A percentile compares a stretch with the other conserved stretches of the same genome.
Conservation (phyloP, 805 yeast genomes). For the Maudiozyma pseudohumilis region DNA sequence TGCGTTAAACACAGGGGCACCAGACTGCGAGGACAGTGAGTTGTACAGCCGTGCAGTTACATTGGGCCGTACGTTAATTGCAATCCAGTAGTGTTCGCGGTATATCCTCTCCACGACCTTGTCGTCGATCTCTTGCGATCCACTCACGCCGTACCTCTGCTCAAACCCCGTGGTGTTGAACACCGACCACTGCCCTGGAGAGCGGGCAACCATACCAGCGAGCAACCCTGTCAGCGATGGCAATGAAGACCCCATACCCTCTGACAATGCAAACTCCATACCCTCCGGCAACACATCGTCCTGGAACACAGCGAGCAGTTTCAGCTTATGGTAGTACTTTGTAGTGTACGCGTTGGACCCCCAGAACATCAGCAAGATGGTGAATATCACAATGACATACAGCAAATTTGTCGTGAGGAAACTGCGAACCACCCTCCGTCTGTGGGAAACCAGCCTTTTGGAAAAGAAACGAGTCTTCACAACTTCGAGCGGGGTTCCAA, state of each 20-base stretch:
- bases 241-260: not conserved
- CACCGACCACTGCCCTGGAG: slow-evolving; percentile 26
- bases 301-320: slow-evolving; percentile 2
- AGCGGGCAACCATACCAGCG: slow-evolving; percentile 1
- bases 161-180: slow-evolving; percentile 20
- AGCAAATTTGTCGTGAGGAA: not conserved
- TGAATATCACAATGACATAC: not conserved
- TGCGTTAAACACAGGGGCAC: slow-evolving; percentile 14
- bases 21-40: slow-evolving; percentile 16
- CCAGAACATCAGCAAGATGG: slow-evolving; percentile 1
- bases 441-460: not conserved
- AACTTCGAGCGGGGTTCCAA: not conserved
- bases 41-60: slow-evolving; percentile 31
- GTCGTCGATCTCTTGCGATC: slow-evolving; percentile 19
- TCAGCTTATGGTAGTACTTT: slow-evolving; percentile 1
- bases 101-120: slow-evolving; percentile 39
- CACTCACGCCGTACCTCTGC: slow-evolving; percentile 4
- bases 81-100: slow-evolving; percentile 53
- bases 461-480: not conserved
- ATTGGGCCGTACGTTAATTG: slow-evolving; percentile 42
- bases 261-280: too few relatives aligned
- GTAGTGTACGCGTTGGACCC: slow-evolving; percentile 1
- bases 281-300: not conserved
- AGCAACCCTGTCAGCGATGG: slow-evolving; percentile 1
- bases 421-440: not conserved